Base-by-base conservation (phyloP, 352 stramenopile species). In the Aphanomyces stellatus region DNA sequence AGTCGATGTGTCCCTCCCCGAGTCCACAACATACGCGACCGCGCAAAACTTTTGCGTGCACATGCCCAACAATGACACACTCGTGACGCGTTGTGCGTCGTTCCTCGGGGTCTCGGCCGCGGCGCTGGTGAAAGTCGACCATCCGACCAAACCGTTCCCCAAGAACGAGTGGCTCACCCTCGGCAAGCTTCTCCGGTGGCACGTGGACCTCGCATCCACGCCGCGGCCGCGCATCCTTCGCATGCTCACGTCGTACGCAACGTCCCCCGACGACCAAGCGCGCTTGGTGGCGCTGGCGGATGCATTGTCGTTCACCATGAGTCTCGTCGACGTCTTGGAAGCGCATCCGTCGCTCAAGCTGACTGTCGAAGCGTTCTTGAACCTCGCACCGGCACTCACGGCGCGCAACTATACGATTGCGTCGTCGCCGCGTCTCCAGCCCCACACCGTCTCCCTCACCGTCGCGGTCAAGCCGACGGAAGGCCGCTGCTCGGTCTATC, bases 381-480 rank as follows among this genome's bases (percentile, higher is more conserved):
- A 90, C 59, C 70, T 91, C 24, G 84, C 76, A 5, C 82, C 86
- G 15, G 56, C 69, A 28, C 91, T 91, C 64, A 71, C 78, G 0
- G 76, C 82, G 19, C 76, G 86, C 11, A 91, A 91, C 62, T 94
- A 94, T 76, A 93, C 84, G 6, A 76, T 94, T 13, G 91, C 86
- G 31, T 94, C 86, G 1, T 94, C 86, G 49, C 74, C 82, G 8
- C 72, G 72, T n/a, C 78, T 81, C 49, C 71, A 73, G 30, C 79
- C 77, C 0, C 69, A 89, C 30, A 76, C 64, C 1, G 74, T 91
- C 33, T 88, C 83, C 24, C 82, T 94, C 59, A 91, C 86, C 7
- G 75, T 94, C 11, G 84, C 84, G 3, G 67, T 90, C 34, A 73
- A 87, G 70, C 80, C 85, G 7, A 70, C 78, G 11, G 8, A 51